Evolutionary conservation across 2,329 filamentous ascomycete species (phyloP).

Genomic region (Penicillium glabrum): DNA sequence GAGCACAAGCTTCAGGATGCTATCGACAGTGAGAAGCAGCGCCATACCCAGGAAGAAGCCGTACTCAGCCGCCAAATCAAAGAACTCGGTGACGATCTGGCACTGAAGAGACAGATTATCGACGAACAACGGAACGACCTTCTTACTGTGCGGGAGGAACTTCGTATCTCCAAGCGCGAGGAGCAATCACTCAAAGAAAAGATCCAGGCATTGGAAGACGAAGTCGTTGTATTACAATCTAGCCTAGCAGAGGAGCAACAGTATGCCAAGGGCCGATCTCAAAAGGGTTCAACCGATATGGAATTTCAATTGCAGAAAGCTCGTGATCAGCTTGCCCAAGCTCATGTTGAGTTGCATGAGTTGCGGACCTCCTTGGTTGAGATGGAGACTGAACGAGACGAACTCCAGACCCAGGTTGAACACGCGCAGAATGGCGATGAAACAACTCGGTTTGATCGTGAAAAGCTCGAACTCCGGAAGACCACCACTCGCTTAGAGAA

Average conservation of each 20-base stretch:
- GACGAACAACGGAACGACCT: constrained; percentile 67
- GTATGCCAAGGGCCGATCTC: constrained; percentile 57
- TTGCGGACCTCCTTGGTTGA: constrained; percentile 59
- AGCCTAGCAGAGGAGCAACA: constrained; percentile 66
- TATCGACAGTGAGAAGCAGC: constrained; percentile 68
- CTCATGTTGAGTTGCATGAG: constrained; percentile 61
- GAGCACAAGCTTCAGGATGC: constrained; percentile 67
- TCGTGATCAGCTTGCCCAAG: constrained; percentile 62
- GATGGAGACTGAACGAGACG: constrained; percentile 65
- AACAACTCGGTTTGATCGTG: constrained; percentile 63
- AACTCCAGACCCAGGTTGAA: constrained; percentile 62
- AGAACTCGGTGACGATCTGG: constrained; percentile 69
- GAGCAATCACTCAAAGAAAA: constrained; percentile 64
- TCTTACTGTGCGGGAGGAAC: constrained; percentile 65
- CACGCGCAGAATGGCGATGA: constrained; percentile 56
- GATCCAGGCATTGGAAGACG: constrained; percentile 68
- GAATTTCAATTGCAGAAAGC: constrained; percentile 58
- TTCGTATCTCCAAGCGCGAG: constrained; percentile 66
- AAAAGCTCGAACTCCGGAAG: constrained; percentile 67
- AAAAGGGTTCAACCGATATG: constrained; percentile 59
- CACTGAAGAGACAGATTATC: constrained; percentile 63
- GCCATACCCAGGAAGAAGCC: constrained; percentile 70
- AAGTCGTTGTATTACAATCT: constrained; percentile 71
- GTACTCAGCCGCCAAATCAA: constrained; percentile 71
- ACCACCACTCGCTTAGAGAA: constrained; percentile 67